These are phyloP conservation scores for Raffaelea arxii DNA, from an alignment of 2,329 filamentous ascomycete genomes.

Conservation along the genomic window DNA sequence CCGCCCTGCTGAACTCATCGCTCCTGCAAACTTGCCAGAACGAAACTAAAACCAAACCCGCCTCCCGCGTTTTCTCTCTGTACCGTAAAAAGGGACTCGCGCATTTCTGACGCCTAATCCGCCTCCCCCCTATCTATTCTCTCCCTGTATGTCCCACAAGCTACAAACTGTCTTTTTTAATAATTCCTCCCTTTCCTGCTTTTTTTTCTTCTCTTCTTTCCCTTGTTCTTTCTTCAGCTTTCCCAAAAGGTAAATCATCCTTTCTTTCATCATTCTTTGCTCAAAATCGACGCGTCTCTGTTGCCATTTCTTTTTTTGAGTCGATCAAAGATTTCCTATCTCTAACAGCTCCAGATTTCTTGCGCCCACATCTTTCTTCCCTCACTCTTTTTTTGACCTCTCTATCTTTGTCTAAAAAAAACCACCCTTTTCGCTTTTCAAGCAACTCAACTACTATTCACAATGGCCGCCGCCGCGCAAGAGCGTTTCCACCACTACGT, in stretches of 20 bases:
- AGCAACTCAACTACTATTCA: constrained; percentile 17
- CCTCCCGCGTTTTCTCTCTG: background rate
- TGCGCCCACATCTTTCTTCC: no score
- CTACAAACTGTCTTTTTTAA: no score
- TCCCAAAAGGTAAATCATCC: background rate
- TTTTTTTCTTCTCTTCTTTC: background rate
- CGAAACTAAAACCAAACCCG: background rate
- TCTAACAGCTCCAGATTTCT: no score
- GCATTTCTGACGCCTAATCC: background rate
- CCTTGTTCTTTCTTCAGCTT: background rate
- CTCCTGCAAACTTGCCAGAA: background rate
- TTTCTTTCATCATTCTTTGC: no score
- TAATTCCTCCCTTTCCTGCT: no score
- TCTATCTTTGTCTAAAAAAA: no score
- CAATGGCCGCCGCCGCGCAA: constrained; percentile 56
- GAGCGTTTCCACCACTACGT: constrained; percentile 70
- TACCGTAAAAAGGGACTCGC: no score
- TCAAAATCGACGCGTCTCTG: no score
- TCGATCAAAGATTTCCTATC: no score
- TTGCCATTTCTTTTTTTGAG: no score
- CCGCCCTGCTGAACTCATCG: constrained; percentile 3
- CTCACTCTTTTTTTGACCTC: no score
- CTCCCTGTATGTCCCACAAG: no score
- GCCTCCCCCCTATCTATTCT: background rate
- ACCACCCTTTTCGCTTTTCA: background rate